Evolutionary conservation across 371 early-diverging fungal species (phyloP), one percentile per base, ranked within the genome.

Genomic region (Mucor plumbeus): DNA sequence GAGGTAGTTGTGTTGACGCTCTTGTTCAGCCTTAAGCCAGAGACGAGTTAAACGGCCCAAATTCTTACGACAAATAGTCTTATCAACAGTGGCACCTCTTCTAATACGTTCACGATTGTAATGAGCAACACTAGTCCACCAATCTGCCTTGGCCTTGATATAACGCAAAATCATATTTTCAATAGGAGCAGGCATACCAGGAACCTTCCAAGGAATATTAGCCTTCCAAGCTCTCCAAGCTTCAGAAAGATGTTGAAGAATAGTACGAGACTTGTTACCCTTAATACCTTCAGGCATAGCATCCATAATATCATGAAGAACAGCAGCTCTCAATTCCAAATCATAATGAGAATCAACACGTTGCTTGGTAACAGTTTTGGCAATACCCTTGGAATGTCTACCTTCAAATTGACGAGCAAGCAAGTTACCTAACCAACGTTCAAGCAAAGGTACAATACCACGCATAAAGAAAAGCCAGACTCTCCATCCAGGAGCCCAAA

Each of bases 401-500:
- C 99, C 99, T 77, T 99, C 98, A 73, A 98, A 97, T 77, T 99
- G 98, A 78, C 99, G 96, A 7, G 97, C 96, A 21, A 98, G 89
- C 75, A 99, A 83, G 79, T 99, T 98, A 59, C 96, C 97, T 33
- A 99, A 90, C 97, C 99, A 98, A 59, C 98, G 90, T 78, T 99
- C 97, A 43, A 99, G 87, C 33, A 99, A 79, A 26, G 99, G 98
- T 7, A 97, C 97, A 58, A 97, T 95, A 67, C 99, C 99, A 67
- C 99, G 94, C 89, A 99, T 82, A 84, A 99, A 99, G 86, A 97
- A 98, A 33, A 97, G 88, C 99, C 99, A 99, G 33, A 99, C 98
- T 72, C 99, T 91, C 99, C 99, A 99, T 34, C 94, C 94, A 41
- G 99, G 99, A 14, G 97, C 99, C 99, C 99, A 99, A 78, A 99